Evolutionary conservation across 2,329 filamentous ascomycete species (phyloP).

Genomic region (Talaromyces sp.): DNA sequence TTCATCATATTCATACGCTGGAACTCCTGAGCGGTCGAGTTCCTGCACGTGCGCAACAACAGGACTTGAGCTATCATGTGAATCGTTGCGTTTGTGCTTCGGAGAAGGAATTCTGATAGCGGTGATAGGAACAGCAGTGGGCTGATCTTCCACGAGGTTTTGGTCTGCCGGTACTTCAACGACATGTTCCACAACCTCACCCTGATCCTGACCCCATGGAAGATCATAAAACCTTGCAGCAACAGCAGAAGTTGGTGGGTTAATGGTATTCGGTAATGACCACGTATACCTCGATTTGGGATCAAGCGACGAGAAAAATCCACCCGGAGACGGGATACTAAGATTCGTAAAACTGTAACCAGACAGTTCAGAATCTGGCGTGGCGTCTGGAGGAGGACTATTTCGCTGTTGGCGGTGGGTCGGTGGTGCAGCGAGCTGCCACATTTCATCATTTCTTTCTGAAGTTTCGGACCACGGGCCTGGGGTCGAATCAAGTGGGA

Average conservation of each 20-base stretch:
- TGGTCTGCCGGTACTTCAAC: constrained; percentile 52
- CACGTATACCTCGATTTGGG: constrained; percentile 73
- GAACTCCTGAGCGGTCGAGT: constrained; percentile 58
- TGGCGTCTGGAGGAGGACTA: constrained; percentile 31
- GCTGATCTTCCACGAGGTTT: constrained; percentile 27
- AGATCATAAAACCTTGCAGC: constrained; percentile 86
- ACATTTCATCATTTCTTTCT: constrained; percentile 57
- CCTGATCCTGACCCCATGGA: constrained; percentile 60
- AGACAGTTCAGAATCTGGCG: constrained; percentile 53
- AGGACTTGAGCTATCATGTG: constrained; percentile 30
- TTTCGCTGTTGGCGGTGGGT: constrained; percentile 40
- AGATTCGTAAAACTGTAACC: constrained; percentile 70
- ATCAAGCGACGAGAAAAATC: constrained; percentile 83
- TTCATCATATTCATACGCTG: constrained; percentile 64
- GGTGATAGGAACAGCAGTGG: constrained; percentile 33
- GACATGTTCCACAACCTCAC: constrained; percentile 59
- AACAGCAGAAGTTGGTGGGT: constrained; percentile 76
- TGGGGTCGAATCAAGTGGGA: constrained; percentile 51
- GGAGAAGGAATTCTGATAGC: constrained; percentile 44
- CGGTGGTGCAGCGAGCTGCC: constrained; percentile 52
- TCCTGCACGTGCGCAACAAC: constrained; percentile 38
- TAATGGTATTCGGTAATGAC: constrained; percentile 57
- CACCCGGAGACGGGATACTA: constrained; percentile 84
- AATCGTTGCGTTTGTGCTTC: constrained; percentile 5
- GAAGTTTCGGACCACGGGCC: constrained; percentile 38